Evolutionary conservation across 768 basidiomycete genomes (phyloP).

Genomic region (Mycena floridula): DNA sequence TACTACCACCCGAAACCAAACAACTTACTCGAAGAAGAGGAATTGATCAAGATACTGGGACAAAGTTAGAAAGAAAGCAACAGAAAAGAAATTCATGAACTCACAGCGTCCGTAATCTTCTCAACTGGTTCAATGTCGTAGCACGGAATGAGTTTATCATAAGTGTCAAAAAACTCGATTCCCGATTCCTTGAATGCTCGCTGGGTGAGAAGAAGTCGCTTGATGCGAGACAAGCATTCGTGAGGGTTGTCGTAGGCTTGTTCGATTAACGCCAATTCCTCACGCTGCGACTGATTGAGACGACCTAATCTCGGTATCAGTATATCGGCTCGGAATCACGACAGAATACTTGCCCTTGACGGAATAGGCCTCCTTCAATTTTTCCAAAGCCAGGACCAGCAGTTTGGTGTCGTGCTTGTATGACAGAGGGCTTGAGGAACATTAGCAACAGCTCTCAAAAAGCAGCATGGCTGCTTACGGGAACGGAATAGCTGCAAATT

Average conservation of each 20-base stretch:
- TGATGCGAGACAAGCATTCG: constrained; percentile 97
- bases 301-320: constrained; percentile 39
- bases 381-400: constrained; percentile 93
- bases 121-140: constrained; percentile 99
- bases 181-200: constrained; percentile 98
- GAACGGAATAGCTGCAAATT: constrained; percentile 99
- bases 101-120: constrained; percentile 96
- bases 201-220: constrained; percentile 92
- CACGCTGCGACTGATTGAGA: constrained; percentile 95
- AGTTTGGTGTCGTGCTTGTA: constrained; percentile 99
- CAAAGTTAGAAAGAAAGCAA: constrained; percentile 10
- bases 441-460: constrained; percentile 1
- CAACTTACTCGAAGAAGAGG: constrained; percentile 83
- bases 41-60: constrained; percentile 91
- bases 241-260: constrained; percentile 99
- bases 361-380: constrained; percentile 97
- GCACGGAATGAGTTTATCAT: constrained; percentile 97
- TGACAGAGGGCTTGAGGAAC: constrained; percentile 65
- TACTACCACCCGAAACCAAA: neutral
- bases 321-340: neutral
- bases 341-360: constrained; percentile 60
- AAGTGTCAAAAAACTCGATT: constrained; percentile 95
- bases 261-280: constrained; percentile 96
- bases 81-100: constrained; percentile 18
- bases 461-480: constrained; percentile 45